Conservation (phyloP, 2,329 filamentous ascomycete genomes). For the Aspergillus ochraceus region DNA sequence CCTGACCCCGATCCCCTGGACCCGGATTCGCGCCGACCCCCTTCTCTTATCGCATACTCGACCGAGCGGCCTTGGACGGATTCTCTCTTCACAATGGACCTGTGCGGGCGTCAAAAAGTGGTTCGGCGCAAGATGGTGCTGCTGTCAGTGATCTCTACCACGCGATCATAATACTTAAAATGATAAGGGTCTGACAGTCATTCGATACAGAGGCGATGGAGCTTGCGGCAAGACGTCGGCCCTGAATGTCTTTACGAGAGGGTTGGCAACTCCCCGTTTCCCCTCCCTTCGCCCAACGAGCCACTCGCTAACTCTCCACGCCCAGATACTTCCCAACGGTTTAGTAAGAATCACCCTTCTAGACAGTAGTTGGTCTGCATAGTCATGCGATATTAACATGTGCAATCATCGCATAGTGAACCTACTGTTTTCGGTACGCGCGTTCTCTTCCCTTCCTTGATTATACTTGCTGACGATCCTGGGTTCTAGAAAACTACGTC, state of each 20-base stretch:
- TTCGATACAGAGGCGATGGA: constrained; percentile 73
- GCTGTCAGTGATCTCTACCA: constrained; percentile 55
- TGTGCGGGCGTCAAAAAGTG: constrained; percentile 75
- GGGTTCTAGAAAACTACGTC: constrained; percentile 81
- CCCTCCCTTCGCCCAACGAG: constrained; percentile 1
- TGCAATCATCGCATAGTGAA: constrained; percentile 55
- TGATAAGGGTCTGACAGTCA: constrained; percentile 20
- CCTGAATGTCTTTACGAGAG: constrained; percentile 97
- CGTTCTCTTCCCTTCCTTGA: constrained; percentile 11
- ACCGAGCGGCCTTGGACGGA: constrained; percentile 1
- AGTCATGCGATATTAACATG: constrained; percentile 22
- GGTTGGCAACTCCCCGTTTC: constrained; percentile 55
- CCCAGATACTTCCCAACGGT: constrained; percentile 92
- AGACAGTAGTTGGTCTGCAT: not conserved
- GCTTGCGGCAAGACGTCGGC: constrained; percentile 96
- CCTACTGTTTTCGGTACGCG: constrained; percentile 80
- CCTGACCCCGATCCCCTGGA: not conserved
- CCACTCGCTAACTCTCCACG: constrained; percentile 18
- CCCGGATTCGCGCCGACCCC: constrained; percentile 3
- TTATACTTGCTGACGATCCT: constrained; percentile 28
- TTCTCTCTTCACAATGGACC: constrained; percentile 44
- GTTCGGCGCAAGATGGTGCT: constrained; percentile 96
- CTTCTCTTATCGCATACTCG: not conserved
- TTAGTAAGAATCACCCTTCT: constrained; percentile 60
- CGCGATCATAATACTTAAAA: not conserved